Conservation (phyloP, 2,329 filamentous ascomycete genomes). For the Ustilaginoidea virens region DNA sequence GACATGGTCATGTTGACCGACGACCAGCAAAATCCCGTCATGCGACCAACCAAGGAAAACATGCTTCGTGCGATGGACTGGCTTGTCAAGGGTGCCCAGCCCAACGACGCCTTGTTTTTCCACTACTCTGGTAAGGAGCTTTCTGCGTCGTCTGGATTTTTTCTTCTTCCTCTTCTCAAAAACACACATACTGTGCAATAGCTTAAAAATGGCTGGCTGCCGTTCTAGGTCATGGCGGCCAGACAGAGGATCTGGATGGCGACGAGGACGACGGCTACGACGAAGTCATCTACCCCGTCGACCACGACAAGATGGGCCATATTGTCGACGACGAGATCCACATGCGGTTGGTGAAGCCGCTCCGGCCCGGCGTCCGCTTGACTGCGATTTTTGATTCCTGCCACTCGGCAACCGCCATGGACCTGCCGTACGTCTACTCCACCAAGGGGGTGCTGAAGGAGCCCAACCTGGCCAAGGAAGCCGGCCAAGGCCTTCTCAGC, state of each 20-base stretch:
- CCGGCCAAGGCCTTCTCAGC: constrained; percentile 54
- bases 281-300: constrained; percentile 66
- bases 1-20: constrained; percentile 71
- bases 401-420: constrained; percentile 63
- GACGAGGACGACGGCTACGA: constrained; percentile 68
- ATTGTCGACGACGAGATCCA: constrained; percentile 73
- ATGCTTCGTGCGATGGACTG: constrained; percentile 62
- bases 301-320: constrained; percentile 53
- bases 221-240: constrained; percentile 55
- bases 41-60: constrained; percentile 60
- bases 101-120: constrained; percentile 64
- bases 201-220: too few relatives aligned
- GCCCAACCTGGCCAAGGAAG: constrained; percentile 68
- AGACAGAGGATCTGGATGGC: constrained; percentile 56
- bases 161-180: too few relatives aligned
- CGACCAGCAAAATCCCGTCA: constrained; percentile 53
- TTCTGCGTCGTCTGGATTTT: constrained; percentile 8
- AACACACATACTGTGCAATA: too few relatives aligned
- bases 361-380: constrained; percentile 70
- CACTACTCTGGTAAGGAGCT: constrained; percentile 50
- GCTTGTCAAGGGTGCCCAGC: constrained; percentile 54
- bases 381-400: constrained; percentile 74
- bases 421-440: constrained; percentile 67
- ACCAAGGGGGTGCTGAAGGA: constrained; percentile 70
- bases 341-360: constrained; percentile 56